Percentiles rank a stretch among this genome's conserved stretches.
phyloP scores from a whole-genome alignment of 2,329 filamentous ascomycete species.

The Ciborinia camelliae region DNA sequence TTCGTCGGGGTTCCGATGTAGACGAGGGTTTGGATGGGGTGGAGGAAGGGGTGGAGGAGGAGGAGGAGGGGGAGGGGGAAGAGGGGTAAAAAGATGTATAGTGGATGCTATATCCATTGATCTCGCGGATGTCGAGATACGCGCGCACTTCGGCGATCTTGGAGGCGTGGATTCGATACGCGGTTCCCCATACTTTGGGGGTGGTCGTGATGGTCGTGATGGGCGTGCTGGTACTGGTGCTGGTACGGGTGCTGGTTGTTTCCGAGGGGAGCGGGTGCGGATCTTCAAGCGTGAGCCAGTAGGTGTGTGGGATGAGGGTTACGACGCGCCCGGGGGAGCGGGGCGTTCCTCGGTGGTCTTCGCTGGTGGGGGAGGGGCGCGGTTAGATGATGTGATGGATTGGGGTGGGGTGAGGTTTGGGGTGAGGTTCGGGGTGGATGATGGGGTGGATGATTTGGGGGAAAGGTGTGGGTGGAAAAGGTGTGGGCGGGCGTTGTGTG shows the following conservation, averaged over 20 bases:
- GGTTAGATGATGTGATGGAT: neutral
- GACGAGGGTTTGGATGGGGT: constrained; percentile 59
- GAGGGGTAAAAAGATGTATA: constrained; percentile 76
- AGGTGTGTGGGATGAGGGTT: constrained; percentile 79
- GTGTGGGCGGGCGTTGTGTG: no score
- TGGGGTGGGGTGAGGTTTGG: no score
- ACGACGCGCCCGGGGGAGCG: constrained; percentile 85
- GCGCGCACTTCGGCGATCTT: constrained; percentile 77
- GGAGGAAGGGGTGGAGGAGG: constrained; percentile 36
- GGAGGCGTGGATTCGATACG: constrained; percentile 74
- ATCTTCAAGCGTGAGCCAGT: constrained; percentile 73
- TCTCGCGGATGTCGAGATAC: constrained; percentile 94
- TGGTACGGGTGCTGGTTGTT: no score
- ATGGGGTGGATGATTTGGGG: no score
- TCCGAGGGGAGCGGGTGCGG: constrained; percentile 40
- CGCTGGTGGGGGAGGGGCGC: constrained; percentile 48
- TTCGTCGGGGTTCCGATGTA: constrained; percentile 97
- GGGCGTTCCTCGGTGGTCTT: constrained; percentile 92
- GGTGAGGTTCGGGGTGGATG: no score
- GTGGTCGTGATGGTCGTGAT: constrained; percentile 45
- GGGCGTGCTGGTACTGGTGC: no score
- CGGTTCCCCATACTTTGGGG: constrained; percentile 81
- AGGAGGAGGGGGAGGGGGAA: constrained; percentile 37
- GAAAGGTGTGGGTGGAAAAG: no score
- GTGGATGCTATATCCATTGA: constrained; percentile 95